A percentile compares a stretch with the other conserved stretches of the same genome.
Evolutionary conservation across 768 basidiomycete genomes (phyloP).

Genomic region (Mycena rebaudengoi): DNA sequence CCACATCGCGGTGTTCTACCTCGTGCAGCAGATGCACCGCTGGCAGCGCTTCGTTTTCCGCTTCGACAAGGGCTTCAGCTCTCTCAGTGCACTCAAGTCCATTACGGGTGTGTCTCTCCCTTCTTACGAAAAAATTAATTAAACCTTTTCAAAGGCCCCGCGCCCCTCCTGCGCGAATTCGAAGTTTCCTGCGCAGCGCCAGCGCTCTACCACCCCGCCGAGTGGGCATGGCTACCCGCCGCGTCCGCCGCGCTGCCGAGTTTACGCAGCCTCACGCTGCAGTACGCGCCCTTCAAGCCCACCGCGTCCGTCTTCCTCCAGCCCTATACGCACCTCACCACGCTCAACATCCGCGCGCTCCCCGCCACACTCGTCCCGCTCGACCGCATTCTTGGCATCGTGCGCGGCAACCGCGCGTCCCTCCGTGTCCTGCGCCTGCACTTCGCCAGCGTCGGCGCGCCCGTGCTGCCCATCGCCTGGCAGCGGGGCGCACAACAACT

Average conservation of each 20-base stretch:
- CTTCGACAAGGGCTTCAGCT: conserved; percentile 80
- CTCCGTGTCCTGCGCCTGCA: conserved; percentile 68
- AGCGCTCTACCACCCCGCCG: conserved; percentile 60
- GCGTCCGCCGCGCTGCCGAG: conserved; percentile 47
- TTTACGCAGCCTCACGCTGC: conserved; percentile 67
- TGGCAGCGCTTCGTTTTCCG: conserved; percentile 86
- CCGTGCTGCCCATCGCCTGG: conserved; percentile 80
- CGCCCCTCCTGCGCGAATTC: conserved; percentile 78
- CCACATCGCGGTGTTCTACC: conserved; percentile 80
- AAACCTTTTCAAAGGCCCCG: conserved; percentile 59
- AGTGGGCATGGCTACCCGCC: conserved; percentile 79
- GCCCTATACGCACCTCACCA: conserved; percentile 52
- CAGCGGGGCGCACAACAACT: too few species aligned
- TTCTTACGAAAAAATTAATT: conserved; percentile 1
- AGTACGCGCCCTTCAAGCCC: conserved; percentile 81
- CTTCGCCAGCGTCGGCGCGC: conserved; percentile 65
- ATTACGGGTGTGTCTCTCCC: conserved; percentile 63
- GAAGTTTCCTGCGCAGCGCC: conserved; percentile 81
- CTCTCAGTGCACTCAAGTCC: conserved; percentile 76
- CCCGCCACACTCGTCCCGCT: conserved; percentile 69
- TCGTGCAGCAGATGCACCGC: conserved; percentile 82
- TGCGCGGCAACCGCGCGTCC: conserved; percentile 61
- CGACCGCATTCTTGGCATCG: conserved; percentile 73
- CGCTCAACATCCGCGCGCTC: conserved; percentile 71
- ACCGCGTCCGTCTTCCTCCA: conserved; percentile 73